Conservation (phyloP, 73 alveolate species). For the Paramecium sonneborni region DNA sequence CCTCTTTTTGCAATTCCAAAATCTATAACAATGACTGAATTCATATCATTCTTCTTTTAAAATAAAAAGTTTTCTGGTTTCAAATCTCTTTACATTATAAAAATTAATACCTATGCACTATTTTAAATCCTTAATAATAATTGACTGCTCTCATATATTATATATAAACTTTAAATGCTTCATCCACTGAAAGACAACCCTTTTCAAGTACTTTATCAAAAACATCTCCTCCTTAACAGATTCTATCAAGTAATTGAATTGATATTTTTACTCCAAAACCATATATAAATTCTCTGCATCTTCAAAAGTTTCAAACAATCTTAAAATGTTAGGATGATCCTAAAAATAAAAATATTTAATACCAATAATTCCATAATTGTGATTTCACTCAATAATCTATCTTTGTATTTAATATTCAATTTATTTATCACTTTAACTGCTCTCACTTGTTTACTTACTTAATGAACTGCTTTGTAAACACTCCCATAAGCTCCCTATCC, state of each 20-base stretch:
- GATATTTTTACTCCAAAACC: slow-evolving; percentile 24
- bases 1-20: slow-evolving; percentile 41
- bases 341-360: background rate
- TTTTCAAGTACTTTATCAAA: slow-evolving; percentile 46
- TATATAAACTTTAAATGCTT: background rate
- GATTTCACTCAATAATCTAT: slow-evolving; percentile 17
- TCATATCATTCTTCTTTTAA: background rate
- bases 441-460: slow-evolving; percentile 20
- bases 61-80: slow-evolving; percentile 37
- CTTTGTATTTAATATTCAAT: slow-evolving; percentile 15
- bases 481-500: slow-evolving; percentile 29
- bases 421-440: slow-evolving; percentile 11
- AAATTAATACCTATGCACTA: background rate
- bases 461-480: slow-evolving; percentile 14
- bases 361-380: slow-evolving; percentile 41
- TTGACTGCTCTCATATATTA: slow-evolving; percentile 30
- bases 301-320: slow-evolving; percentile 47
- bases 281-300: slow-evolving; percentile 16
- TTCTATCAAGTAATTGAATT: background rate
- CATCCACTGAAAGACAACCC: background rate
- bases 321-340: slow-evolving; percentile 39
- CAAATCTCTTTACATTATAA: background rate
- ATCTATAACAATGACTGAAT: background rate
- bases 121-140: background rate
- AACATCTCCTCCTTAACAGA: slow-evolving; percentile 41